Conservation (phyloP, 2,329 filamentous ascomycete genomes). For the Claviceps sp. region DNA sequence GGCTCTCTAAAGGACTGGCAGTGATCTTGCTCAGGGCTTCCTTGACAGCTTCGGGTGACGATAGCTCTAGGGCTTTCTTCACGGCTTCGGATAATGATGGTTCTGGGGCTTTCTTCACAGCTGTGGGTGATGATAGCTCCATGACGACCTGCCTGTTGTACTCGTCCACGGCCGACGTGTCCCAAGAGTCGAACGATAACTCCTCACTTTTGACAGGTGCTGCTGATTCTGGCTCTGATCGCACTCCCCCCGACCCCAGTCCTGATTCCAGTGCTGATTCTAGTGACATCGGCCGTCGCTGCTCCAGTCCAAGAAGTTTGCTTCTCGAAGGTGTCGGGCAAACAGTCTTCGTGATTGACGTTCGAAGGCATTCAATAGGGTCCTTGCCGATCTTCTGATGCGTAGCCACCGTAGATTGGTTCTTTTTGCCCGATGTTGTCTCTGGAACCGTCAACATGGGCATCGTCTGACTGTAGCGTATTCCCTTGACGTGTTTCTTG, state of each 20-base stretch:
- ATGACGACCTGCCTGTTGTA: conserved; percentile 46
- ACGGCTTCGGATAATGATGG: too few relatives aligned
- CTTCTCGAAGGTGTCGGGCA: conserved; percentile 45
- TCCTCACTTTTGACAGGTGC: conserved; percentile 26
- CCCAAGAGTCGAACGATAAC: conserved; percentile 65
- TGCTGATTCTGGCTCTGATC: conserved; percentile 23
- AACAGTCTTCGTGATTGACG: conserved; percentile 30
- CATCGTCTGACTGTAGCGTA: conserved; percentile 36
- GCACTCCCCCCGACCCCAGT: too few relatives aligned
- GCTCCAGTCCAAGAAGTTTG: conserved; percentile 33
- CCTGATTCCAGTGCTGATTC: conserved; percentile 23
- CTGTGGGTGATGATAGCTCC: conserved; percentile 31
- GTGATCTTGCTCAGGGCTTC: conserved; percentile 59
- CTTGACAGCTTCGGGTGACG: conserved; percentile 29
- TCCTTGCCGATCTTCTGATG: conserved; percentile 13
- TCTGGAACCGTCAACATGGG: conserved; percentile 20
- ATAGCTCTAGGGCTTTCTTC: conserved; percentile 30
- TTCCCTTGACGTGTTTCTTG: conserved; percentile 32
- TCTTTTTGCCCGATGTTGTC: conserved; percentile 22
- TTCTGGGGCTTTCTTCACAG: conserved; percentile 30
- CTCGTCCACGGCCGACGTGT: conserved; percentile 53
- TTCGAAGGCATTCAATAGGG: conserved; percentile 17
- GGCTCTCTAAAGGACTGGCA: conserved; percentile 48
- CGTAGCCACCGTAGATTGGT: conserved; percentile 31
- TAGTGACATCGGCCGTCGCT: conserved; percentile 32